phyloP scores from a whole-genome alignment of 2,329 filamentous ascomycete species.

The Taxawa tesnikishii region DNA sequence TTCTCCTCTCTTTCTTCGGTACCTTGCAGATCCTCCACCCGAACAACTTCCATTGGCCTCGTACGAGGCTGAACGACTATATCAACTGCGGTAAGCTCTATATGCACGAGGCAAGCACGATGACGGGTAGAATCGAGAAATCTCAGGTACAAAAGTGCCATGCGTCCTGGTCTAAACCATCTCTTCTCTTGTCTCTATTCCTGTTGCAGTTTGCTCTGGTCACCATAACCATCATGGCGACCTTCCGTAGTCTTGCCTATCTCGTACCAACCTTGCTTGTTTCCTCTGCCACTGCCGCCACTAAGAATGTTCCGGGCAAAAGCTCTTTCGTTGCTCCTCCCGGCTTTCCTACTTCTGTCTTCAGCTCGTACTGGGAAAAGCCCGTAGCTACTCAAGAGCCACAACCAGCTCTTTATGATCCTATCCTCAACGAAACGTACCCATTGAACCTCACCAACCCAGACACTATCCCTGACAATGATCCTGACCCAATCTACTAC shows the following conservation, averaged over 20 bases:
- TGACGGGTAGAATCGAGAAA: too few relatives aligned
- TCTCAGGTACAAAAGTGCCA: too few relatives aligned
- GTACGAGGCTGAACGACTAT: too few relatives aligned
- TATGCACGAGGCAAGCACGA: too few relatives aligned
- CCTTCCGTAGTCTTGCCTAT: not conserved
- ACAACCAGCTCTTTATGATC: slow-evolving; percentile 42
- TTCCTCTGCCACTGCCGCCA: not conserved
- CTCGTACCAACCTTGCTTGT: not conserved
- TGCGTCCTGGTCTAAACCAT: too few relatives aligned
- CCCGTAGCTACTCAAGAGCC: slow-evolving; percentile 35
- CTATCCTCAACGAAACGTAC: slow-evolving; percentile 38
- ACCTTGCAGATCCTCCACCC: too few relatives aligned
- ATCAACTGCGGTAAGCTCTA: too few relatives aligned
- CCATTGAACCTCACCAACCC: slow-evolving; percentile 44
- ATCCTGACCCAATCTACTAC: slow-evolving; percentile 38
- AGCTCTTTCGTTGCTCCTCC: slow-evolving; percentile 29
- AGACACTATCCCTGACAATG: slow-evolving; percentile 34
- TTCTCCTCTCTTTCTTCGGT: too few relatives aligned
- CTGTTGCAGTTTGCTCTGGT: too few relatives aligned
- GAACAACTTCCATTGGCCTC: too few relatives aligned
- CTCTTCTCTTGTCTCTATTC: too few relatives aligned
- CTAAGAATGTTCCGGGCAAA: not conserved
- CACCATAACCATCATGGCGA: not conserved
- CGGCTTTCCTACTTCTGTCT: slow-evolving; percentile 39
- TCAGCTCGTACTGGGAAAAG: slow-evolving; percentile 37